A percentile compares a stretch with the other conserved stretches of the same genome.
These are phyloP conservation scores for Aegle marmelos DNA, from an alignment of 345 rosid genomes.

Conservation along the genomic window DNA sequence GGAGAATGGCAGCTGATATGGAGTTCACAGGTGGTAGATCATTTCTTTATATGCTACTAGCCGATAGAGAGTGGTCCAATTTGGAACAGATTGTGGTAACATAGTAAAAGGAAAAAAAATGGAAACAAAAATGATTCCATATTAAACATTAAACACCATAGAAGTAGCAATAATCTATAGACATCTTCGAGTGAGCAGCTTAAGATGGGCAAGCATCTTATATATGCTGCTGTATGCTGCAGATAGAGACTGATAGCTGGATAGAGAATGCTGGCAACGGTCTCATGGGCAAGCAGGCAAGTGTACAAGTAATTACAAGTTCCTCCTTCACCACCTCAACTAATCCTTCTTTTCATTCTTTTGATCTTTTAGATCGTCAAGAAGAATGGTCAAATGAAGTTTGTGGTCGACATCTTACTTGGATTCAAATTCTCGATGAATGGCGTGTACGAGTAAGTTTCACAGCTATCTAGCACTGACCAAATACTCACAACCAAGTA, in stretches of 20 bases:
- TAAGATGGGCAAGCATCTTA: too few species aligned
- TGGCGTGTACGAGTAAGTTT: conserved; percentile 65
- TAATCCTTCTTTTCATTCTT: neutral
- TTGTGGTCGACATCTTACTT: conserved; percentile 59
- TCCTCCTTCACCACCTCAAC: neutral
- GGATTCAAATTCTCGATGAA: conserved; percentile 86
- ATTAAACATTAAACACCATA: too few species aligned
- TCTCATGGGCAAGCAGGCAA: conserved; percentile 91
- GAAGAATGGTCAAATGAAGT: conserved; percentile 61
- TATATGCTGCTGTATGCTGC: conserved; percentile 14
- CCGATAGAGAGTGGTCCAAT: too few species aligned
- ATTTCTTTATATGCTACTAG: neutral
- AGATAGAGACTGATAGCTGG: conserved; percentile 94
- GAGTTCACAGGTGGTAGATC: conserved; percentile 78
- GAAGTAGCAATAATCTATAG: too few species aligned
- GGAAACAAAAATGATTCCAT: too few species aligned
- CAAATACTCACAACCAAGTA: neutral
- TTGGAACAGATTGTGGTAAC: neutral
- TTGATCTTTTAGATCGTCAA: conserved; percentile 49
- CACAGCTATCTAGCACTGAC: neutral
- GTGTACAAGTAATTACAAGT: neutral
- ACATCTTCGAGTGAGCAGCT: too few species aligned
- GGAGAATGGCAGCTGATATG: conserved; percentile 98
- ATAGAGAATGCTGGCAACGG: conserved; percentile 91
- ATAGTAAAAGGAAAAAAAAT: too few species aligned